Conservation (phyloP, 176 grass and related monocot species). For the Oryza nivara region DNA sequence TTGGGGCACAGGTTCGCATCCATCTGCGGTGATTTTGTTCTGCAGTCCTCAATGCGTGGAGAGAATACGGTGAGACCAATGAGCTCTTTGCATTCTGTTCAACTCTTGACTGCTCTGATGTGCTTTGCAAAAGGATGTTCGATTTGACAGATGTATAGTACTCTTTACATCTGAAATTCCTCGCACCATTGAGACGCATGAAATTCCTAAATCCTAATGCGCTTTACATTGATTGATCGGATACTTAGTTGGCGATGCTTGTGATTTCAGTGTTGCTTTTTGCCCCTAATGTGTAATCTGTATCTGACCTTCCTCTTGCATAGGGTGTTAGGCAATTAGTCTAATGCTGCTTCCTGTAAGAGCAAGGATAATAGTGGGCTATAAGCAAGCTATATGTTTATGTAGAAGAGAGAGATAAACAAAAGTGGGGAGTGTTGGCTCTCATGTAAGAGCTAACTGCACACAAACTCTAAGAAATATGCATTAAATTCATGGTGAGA, state of each 20-base stretch:
- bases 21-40: neutral
- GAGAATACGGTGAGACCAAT: neutral
- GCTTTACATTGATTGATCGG: neutral
- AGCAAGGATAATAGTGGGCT: too few relatives aligned
- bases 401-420: too few relatives aligned
- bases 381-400: too few relatives aligned
- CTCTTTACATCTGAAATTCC: too few relatives aligned
- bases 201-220: too few relatives aligned
- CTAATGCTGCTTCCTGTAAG: neutral
- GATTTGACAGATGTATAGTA: neutral
- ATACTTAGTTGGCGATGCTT: neutral
- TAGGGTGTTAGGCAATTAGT: neutral
- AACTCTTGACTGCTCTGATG: neutral
- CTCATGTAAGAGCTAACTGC: too few relatives aligned
- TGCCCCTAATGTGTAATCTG: neutral
- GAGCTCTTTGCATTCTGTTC: neutral
- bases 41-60: neutral
- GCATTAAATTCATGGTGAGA: too few relatives aligned
- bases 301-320: neutral
- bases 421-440: too few relatives aligned
- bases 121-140: neutral
- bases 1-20: neutral
- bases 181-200: too few relatives aligned
- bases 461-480: too few relatives aligned
- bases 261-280: neutral